Evolutionary conservation across 2,329 filamentous ascomycete species (phyloP).

Genomic region (Mycosphaerella sp.): DNA sequence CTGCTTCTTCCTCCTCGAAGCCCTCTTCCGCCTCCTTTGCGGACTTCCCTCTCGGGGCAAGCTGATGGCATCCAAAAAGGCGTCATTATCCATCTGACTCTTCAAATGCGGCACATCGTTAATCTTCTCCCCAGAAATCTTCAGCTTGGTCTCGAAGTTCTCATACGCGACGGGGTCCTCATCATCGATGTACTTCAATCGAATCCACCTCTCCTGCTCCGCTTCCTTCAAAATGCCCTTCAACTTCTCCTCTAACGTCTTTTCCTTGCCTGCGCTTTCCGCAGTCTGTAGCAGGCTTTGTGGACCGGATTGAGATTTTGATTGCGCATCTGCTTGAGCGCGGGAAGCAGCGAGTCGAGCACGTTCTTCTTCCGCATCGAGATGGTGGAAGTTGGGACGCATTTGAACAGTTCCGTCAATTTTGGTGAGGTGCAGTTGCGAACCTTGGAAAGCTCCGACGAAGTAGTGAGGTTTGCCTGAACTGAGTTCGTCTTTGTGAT

Average conservation of each 20-base stretch:
- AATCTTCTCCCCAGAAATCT: conserved; percentile 45
- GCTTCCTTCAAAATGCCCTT: conserved; percentile 65
- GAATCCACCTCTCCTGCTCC: conserved; percentile 76
- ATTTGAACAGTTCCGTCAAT: conserved; percentile 79
- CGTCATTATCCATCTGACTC: conserved; percentile 51
- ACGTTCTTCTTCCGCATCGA: conserved; percentile 76
- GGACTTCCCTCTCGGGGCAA: conserved; percentile 41
- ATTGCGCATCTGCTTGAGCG: conserved; percentile 38
- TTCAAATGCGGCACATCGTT: conserved; percentile 43
- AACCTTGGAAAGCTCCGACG: conserved; percentile 82
- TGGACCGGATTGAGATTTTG: conserved; percentile 31
- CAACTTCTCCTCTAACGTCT: conserved; percentile 53
- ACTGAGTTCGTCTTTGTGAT: conserved; percentile 56
- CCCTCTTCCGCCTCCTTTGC: conserved; percentile 37
- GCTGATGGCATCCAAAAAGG: conserved; percentile 60
- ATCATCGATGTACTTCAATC: conserved; percentile 74
- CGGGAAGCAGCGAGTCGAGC: conserved; percentile 46
- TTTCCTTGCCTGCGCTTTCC: neutral
- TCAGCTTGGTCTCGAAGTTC: conserved; percentile 67
- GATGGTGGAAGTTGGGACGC: conserved; percentile 84
- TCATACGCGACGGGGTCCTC: conserved; percentile 69
- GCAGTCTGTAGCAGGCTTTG: conserved; percentile 3
- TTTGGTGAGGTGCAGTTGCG: conserved; percentile 79
- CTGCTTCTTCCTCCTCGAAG: conserved; percentile 20
- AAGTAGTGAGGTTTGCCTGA: conserved; percentile 73